Evolutionary conservation across 2,329 filamentous ascomycete genomes (phyloP).

Genomic region (Harringtonia lauricola): DNA sequence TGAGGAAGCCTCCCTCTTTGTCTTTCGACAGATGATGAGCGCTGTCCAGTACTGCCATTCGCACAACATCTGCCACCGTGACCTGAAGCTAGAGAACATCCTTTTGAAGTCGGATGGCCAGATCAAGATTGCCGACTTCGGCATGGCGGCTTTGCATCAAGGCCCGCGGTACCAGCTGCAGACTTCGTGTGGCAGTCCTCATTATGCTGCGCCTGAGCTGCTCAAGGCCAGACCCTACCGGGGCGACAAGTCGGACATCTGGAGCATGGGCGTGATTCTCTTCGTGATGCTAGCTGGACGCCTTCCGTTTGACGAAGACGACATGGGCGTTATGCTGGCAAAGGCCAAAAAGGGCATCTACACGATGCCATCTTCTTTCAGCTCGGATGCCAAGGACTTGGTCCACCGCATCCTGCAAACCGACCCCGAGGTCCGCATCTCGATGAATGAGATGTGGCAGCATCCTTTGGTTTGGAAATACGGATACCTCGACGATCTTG

Average conservation of each 20-base stretch:
- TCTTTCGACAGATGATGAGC: conserved; percentile 89
- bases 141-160: conserved; percentile 88
- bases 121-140: conserved; percentile 94
- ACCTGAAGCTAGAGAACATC: conserved; percentile 96
- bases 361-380: conserved; percentile 51
- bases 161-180: conserved; percentile 66
- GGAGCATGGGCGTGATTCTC: conserved; percentile 85
- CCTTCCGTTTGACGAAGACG: conserved; percentile 68
- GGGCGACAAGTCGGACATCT: conserved; percentile 81
- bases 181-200: conserved; percentile 90
- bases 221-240: conserved; percentile 68
- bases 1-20: conserved; percentile 70
- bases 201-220: conserved; percentile 92
- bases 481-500: conserved; percentile 59
- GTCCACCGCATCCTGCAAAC: conserved; percentile 69
- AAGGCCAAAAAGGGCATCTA: conserved; percentile 50
- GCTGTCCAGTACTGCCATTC: conserved; percentile 88
- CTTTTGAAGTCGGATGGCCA: conserved; percentile 64
- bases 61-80: conserved; percentile 90
- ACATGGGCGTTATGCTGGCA: conserved; percentile 50
- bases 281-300: conserved; percentile 78
- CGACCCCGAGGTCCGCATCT: conserved; percentile 69
- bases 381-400: conserved; percentile 61
- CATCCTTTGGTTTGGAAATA: conserved; percentile 84
- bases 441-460: conserved; percentile 70